A percentile compares a stretch with the other conserved stretches of the same genome.
These are phyloP conservation scores for Epichloe uncinata DNA, from an alignment of 2,329 filamentous ascomycete genomes.

Conservation along the genomic window DNA sequence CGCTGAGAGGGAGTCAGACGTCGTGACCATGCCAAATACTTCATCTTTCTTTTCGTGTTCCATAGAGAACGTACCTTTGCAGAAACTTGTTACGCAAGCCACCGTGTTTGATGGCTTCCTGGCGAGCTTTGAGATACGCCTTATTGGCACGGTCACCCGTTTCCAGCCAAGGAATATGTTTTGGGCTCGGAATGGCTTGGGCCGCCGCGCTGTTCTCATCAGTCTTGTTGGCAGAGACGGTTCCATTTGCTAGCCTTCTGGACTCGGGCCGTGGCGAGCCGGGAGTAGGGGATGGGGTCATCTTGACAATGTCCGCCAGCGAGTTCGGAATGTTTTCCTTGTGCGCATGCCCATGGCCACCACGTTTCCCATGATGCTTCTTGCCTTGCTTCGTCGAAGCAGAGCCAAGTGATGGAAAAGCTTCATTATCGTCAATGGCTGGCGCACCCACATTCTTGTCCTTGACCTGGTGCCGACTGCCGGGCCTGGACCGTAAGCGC, in stretches of 20 bases:
- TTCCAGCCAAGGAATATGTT: conserved; percentile 92
- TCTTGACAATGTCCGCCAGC: conserved; percentile 86
- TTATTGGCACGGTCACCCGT: conserved; percentile 86
- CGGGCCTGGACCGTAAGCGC: conserved; percentile 67
- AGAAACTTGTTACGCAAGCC: conserved; percentile 94
- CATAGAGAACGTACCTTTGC: conserved; percentile 51
- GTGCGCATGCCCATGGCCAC: conserved; percentile 59
- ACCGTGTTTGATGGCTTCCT: conserved; percentile 94
- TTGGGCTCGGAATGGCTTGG: conserved; percentile 72
- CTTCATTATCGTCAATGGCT: conserved; percentile 84
- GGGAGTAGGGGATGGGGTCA: conserved; percentile 72
- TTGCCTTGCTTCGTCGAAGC: conserved; percentile 64
- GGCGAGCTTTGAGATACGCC: conserved; percentile 85
- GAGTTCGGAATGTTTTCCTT: conserved; percentile 64
- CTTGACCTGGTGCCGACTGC: conserved; percentile 56
- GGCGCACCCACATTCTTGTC: conserved; percentile 54
- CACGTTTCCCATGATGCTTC: conserved; percentile 86
- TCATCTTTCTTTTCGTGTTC: not conserved
- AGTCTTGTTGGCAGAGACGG: conserved; percentile 18
- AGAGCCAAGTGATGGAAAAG: conserved; percentile 80
- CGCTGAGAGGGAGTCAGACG: conserved; percentile 35
- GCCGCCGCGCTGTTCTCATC: conserved; percentile 71
- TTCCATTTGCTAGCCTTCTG: conserved; percentile 20
- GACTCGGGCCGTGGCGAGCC: conserved; percentile 43
- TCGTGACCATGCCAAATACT: conserved; percentile 2